phyloP scores from a whole-genome alignment of 2,329 filamentous ascomycete species.

The Chrysoporthe puriensis region DNA sequence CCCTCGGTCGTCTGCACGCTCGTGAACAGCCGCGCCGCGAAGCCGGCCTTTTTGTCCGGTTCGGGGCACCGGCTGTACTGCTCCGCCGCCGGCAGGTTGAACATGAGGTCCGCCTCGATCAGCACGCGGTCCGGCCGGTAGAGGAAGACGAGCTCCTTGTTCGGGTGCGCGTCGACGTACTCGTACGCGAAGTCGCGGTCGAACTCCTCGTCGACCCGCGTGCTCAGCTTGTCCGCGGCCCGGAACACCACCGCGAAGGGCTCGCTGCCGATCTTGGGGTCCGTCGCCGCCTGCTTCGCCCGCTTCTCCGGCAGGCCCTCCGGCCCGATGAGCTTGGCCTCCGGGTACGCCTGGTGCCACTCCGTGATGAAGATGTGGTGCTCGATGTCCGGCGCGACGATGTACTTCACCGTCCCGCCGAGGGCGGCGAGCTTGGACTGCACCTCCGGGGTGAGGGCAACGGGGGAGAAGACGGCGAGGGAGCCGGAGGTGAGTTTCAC shows the following conservation, averaged over 20 bases:
- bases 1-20: constrained; percentile 65
- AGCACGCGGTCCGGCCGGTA: constrained; percentile 79
- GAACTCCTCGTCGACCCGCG: constrained; percentile 72
- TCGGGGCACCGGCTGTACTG: constrained; percentile 71
- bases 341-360: constrained; percentile 80
- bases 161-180: constrained; percentile 77
- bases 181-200: constrained; percentile 85
- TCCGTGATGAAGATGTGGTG: constrained; percentile 92
- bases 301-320: constrained; percentile 86
- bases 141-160: constrained; percentile 86
- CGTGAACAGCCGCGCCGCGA: constrained; percentile 49
- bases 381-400: constrained; percentile 86
- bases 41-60: constrained; percentile 39
- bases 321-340: constrained; percentile 79
- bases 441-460: constrained; percentile 78
- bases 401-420: constrained; percentile 76
- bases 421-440: constrained; percentile 65
- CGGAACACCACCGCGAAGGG: constrained; percentile 71
- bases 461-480: constrained; percentile 90
- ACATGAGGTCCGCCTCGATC: constrained; percentile 88
- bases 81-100: constrained; percentile 86
- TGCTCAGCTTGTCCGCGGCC: constrained; percentile 52
- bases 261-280: constrained; percentile 58
- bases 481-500: constrained; percentile 78
- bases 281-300: constrained; percentile 57